Evolutionary conservation across 2,329 filamentous ascomycete genomes (phyloP), one percentile per base, ranked within the genome.

Genomic region (Ilyonectria robusta): DNA sequence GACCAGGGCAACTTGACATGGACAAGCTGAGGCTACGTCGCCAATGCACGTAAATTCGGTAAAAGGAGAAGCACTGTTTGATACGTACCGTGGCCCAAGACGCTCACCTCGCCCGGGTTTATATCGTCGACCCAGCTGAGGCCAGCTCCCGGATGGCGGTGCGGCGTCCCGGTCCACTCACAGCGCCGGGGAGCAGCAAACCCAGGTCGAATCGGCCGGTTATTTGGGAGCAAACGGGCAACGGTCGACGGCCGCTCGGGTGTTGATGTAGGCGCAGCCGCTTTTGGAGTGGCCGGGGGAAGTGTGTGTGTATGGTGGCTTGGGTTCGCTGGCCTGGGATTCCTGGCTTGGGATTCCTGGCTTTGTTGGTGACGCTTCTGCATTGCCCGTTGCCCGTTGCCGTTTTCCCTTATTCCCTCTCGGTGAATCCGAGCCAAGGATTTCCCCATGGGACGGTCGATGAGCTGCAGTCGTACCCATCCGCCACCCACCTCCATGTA

Each of bases 91-190:
- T 60, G 51, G 59, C 60, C 54, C 54, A 59, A 57, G 33, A 21
- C 51, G 51, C 62, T 65, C 68, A 68, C 48, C 60, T 70, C 58
- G 51, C 33, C 60, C 61, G 63, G 57, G 58, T 61, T 65, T 62
- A 60, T 54, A 55, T 19, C 40, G 40, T 46, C 21, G 10, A n/a
- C 44, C 35, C 33, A 54, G n/a, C 21, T 31, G 23, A 47, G 57
- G 13, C 35, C 37, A 33, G 19, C 29, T 56, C 10, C 21, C 65
- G 69, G 67, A 33, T 57, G 48, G 23, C 61, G 62, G 60, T 48
- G 42, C 23, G 26, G 19, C 35, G 37, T 62, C 46, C 65, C 65
- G 65, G 51, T 40, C 67, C 62, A 66, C 65, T 71, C 47, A 60
- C 44, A 61, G 51, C 33, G 46, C 46, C 40, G 29, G n/a, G 19